Conservation (phyloP, 2,329 filamentous ascomycete species). For the Cladobotryum mycophilum region DNA sequence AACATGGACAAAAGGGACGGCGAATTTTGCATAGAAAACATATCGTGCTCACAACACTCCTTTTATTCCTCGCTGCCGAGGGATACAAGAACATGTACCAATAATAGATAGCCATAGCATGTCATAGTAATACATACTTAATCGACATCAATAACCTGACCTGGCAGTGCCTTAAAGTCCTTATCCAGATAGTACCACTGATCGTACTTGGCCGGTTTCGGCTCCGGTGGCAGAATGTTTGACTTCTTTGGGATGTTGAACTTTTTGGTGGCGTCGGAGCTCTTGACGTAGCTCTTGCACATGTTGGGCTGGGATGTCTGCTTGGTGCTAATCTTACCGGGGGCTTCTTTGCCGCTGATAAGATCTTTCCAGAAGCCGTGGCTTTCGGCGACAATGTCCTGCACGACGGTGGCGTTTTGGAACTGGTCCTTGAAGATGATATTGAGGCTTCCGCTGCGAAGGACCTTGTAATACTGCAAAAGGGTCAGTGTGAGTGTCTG, state of each 20-base stretch:
- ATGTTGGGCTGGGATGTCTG: constrained; percentile 30
- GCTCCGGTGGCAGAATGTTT: constrained; percentile 23
- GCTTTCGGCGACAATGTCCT: constrained; percentile 28
- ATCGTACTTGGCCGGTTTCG: constrained; percentile 27
- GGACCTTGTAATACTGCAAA: constrained; percentile 34
- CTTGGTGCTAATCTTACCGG: constrained; percentile 34
- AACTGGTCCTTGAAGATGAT: constrained; percentile 32
- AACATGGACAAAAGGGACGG: no score
- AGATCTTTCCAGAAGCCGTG: constrained; percentile 35
- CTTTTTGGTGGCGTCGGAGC: constrained; percentile 23
- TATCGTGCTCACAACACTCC: no score
- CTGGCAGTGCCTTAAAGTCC: constrained; percentile 24
- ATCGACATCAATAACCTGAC: constrained; percentile 4
- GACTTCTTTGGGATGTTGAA: constrained; percentile 27
- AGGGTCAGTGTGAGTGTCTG: constrained; percentile 1
- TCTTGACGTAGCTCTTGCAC: constrained; percentile 27
- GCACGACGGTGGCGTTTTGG: constrained; percentile 28
- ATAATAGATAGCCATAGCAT: constrained; percentile 3
- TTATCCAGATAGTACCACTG: constrained; percentile 33
- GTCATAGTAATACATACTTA: background rate
- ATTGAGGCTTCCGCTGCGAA: constrained; percentile 29
- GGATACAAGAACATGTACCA: background rate
- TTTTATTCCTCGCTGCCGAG: no score
- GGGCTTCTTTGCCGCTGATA: constrained; percentile 29
- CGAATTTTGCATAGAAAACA: no score